Conservation (phyloP, 768 basidiomycete genomes). For the Mycena alexandri region DNA sequence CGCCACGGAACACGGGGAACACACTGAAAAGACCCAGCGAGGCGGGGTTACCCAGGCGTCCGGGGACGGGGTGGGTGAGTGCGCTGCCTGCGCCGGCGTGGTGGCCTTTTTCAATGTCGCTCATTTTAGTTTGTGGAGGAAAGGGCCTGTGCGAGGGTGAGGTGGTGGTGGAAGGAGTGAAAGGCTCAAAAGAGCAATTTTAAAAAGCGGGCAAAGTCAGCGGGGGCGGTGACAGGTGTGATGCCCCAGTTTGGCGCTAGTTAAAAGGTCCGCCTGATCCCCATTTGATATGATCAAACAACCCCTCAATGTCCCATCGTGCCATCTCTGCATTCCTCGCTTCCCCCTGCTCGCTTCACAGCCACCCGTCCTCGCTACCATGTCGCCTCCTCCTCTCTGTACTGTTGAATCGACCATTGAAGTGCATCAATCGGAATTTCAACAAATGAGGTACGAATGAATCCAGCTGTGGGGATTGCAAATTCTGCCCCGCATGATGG, state of each 20-base stretch:
- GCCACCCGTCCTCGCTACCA: too few relatives aligned
- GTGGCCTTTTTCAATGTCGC: constrained; percentile 35
- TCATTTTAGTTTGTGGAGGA: constrained; percentile 8
- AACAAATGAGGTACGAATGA: too few relatives aligned
- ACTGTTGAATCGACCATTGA: too few relatives aligned
- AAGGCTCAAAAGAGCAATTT: constrained; percentile 1
- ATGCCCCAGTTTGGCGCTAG: not conserved
- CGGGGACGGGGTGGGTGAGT: constrained; percentile 16
- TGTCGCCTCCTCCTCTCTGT: too few relatives aligned
- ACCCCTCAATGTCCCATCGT: too few relatives aligned
- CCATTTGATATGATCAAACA: too few relatives aligned
- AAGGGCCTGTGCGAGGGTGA: not conserved
- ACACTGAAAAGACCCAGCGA: constrained; percentile 75
- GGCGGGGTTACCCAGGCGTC: constrained; percentile 70
- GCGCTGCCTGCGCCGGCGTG: constrained; percentile 5
- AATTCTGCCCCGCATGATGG: too few relatives aligned
- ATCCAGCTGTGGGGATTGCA: too few relatives aligned
- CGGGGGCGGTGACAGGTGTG: not conserved
- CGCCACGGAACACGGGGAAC: too few relatives aligned
- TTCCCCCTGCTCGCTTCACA: too few relatives aligned
- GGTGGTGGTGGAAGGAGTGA: not conserved
- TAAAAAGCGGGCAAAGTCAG: not conserved
- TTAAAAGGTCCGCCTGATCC: not conserved
- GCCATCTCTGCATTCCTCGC: too few relatives aligned
- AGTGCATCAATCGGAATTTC: too few relatives aligned